Conservation (phyloP, 2,329 filamentous ascomycete species). For the Fusarium sp. region DNA sequence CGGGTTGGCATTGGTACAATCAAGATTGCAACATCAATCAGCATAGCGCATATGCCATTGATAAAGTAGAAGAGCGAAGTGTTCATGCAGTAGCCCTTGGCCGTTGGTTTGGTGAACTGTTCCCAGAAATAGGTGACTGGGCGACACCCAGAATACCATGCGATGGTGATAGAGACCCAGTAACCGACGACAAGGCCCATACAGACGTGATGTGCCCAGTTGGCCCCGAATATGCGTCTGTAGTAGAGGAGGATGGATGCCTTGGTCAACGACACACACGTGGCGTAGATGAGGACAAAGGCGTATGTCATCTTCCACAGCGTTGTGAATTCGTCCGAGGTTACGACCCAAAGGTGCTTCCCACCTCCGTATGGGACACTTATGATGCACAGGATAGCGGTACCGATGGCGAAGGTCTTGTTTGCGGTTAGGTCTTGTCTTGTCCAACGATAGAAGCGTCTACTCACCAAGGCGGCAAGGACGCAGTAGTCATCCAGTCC, state of each 20-base stretch:
- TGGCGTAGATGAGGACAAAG: background rate
- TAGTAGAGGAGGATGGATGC: background rate
- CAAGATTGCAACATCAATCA: background rate
- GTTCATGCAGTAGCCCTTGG: background rate
- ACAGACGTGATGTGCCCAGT: background rate
- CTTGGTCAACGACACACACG: background rate
- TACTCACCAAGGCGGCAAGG: background rate
- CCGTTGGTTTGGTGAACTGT: background rate
- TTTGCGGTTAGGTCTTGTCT: background rate
- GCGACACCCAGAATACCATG: background rate
- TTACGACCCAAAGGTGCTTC: background rate
- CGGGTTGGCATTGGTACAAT: background rate
- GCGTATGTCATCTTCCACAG: background rate
- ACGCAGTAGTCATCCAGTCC: background rate
- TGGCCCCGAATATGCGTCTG: background rate
- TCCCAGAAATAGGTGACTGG: background rate
- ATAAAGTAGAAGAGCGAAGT: background rate
- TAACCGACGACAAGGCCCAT: background rate
- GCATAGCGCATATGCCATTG: background rate
- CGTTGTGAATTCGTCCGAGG: background rate
- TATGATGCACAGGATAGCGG: background rate
- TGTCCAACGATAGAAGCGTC: background rate
- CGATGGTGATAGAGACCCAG: background rate
- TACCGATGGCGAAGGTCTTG: background rate
- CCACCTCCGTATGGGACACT: background rate